A percentile compares a stretch with the other conserved stretches of the same genome.
Conservation (phyloP, 768 basidiomycete species). For the Lactifluus pinguis region DNA sequence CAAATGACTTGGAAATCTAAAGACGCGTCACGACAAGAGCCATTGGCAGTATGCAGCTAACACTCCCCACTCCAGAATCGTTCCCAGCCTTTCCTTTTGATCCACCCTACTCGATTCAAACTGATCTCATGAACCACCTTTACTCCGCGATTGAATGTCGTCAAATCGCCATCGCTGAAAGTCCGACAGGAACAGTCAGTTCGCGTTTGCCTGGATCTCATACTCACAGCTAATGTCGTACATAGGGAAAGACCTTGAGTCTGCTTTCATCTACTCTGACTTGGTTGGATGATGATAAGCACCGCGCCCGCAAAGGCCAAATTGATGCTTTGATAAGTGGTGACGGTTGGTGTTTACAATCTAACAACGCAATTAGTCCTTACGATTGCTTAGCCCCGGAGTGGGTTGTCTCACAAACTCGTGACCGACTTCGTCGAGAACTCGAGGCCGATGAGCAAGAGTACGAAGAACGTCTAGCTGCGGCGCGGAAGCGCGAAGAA, state of each 20-base stretch:
- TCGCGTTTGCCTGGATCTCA: neutral
- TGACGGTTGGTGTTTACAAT: constrained; percentile 24
- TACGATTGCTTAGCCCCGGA: constrained; percentile 38
- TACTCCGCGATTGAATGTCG: constrained; percentile 69
- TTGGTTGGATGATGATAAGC: constrained; percentile 64
- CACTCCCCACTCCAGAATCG: constrained; percentile 49
- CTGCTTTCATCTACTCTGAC: constrained; percentile 67
- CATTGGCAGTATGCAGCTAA: constrained; percentile 7
- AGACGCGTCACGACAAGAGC: neutral
- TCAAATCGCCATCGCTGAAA: constrained; percentile 77
- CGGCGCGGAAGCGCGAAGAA: constrained; percentile 58
- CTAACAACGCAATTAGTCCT: neutral
- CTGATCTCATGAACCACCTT: constrained; percentile 79
- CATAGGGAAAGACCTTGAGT: constrained; percentile 79
- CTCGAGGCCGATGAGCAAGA: constrained; percentile 60
- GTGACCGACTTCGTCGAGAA: constrained; percentile 52
- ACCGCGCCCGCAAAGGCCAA: constrained; percentile 59
- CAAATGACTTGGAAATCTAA: neutral
- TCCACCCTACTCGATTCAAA: constrained; percentile 77
- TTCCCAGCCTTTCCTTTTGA: constrained; percentile 83
- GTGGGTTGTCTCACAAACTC: constrained; percentile 71
- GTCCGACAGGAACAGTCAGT: constrained; percentile 80
- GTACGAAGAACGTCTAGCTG: constrained; percentile 48
- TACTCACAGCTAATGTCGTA: neutral
- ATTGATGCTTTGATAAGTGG: constrained; percentile 31